Conservation (phyloP, 1,284 basidiomycete species). For the Hemileccinum hortonii region DNA sequence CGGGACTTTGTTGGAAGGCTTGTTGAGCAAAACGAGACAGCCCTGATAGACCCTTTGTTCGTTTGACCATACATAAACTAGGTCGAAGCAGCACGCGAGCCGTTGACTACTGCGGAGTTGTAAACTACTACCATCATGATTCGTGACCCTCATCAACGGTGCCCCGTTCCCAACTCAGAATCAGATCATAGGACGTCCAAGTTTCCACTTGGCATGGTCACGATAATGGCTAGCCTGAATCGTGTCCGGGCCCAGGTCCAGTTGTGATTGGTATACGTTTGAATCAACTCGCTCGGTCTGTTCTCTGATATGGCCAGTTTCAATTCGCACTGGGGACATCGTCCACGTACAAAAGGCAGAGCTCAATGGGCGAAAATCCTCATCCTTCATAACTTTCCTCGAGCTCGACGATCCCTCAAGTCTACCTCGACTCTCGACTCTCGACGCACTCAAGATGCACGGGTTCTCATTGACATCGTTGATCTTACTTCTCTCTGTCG, state of each 20-base stretch:
- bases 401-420: conserved; percentile 18
- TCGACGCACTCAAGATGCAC: conserved; percentile 23
- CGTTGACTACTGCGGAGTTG: conserved; percentile 22
- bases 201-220: not conserved
- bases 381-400: not conserved
- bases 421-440: conserved; percentile 6
- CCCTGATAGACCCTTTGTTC: conserved; percentile 48
- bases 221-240: not conserved
- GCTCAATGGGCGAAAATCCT: not conserved
- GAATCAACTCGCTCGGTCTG: not conserved
- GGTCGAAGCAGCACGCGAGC: too few relatives aligned
- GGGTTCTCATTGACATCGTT: conserved; percentile 11
- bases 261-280: not conserved
- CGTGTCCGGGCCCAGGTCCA: not conserved
- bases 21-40: conserved; percentile 51
- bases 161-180: not conserved
- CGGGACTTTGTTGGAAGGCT: conserved; percentile 34
- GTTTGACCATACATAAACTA: conserved; percentile 30
- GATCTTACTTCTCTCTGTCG: conserved; percentile 14
- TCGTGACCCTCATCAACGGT: too few relatives aligned
- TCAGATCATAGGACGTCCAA: not conserved
- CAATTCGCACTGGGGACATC: conserved; percentile 6
- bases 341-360: conserved; percentile 14
- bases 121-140: not conserved
- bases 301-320: conserved; percentile 11